Evolutionary conservation across 352 stramenopile genomes (phyloP).

Genomic region (Globisporangium canariense): DNA sequence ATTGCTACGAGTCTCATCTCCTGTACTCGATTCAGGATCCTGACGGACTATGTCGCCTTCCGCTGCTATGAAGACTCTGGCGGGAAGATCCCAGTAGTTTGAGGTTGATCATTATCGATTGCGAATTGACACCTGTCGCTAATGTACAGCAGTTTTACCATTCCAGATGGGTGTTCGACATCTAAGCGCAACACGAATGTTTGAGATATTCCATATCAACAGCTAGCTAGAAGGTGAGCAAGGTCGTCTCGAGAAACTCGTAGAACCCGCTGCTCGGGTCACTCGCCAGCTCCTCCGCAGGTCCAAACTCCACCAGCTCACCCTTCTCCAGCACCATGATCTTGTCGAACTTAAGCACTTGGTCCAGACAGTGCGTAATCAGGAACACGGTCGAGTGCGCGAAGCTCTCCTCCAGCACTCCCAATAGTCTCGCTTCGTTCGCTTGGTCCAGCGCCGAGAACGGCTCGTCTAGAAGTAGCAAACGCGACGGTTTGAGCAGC

Average conservation of each 20-base stretch:
- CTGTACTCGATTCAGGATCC: constrained; percentile 21
- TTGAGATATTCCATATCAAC: neutral
- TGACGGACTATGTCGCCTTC: constrained; percentile 63
- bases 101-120: neutral
- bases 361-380: neutral
- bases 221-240: neutral
- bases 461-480: constrained; percentile 87
- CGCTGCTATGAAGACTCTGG: constrained; percentile 45
- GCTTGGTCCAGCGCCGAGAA: constrained; percentile 54
- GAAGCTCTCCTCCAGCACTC: constrained; percentile 80
- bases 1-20: neutral
- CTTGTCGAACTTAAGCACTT: constrained; percentile 4
- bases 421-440: constrained; percentile 53
- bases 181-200: neutral
- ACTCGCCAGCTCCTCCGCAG: constrained; percentile 28
- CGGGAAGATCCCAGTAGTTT: constrained; percentile 29
- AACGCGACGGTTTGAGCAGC: constrained; percentile 67
- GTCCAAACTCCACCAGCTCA: constrained; percentile 39
- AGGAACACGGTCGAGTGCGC: constrained; percentile 28
- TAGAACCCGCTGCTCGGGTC: constrained; percentile 34
- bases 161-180: neutral
- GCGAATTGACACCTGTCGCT: neutral
- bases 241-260: constrained; percentile 32
- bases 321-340: constrained; percentile 19
- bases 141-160: too few species aligned